Percentiles rank a stretch among this genome's conserved stretches.
These are phyloP conservation scores for Gypsophila paniculata DNA, from an alignment of 179 eudicot species.

Conservation along the genomic window DNA sequence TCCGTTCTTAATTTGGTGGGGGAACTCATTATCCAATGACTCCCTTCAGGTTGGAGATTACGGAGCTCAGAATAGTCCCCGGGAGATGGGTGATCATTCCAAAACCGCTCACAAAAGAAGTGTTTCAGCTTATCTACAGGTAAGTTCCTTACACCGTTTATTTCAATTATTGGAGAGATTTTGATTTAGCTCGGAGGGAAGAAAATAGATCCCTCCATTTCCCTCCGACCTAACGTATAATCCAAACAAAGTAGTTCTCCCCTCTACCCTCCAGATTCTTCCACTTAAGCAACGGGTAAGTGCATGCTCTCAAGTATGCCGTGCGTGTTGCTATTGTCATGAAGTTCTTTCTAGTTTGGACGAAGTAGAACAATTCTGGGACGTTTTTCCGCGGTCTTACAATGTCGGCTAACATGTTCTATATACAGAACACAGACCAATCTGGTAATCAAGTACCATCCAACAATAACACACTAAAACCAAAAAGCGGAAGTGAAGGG, in stretches of 20 bases:
- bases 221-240: no score
- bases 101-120: constrained; percentile 28
- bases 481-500: constrained; percentile 27
- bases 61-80: constrained; percentile 16
- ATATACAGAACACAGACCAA: constrained; percentile 18
- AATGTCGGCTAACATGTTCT: not conserved
- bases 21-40: not conserved
- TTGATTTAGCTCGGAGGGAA: no score
- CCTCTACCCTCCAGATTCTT: no score
- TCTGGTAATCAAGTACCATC: constrained; percentile 12
- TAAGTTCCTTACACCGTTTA: constrained; percentile 21
- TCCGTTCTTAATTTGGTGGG: not conserved
- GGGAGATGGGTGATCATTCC: constrained; percentile 29
- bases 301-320: no score
- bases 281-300: no score
- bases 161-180: not conserved
- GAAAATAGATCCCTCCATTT: no score
- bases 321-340: no score
- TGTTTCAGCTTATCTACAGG: constrained; percentile 36
- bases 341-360: no score
- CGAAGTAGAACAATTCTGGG: not conserved
- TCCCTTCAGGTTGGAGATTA: constrained; percentile 18
- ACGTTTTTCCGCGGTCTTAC: not conserved
- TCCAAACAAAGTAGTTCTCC: no score
- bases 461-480: constrained; percentile 12